phyloP scores from a whole-genome alignment of 345 rosid species.

The Fremontodendron californicum region DNA sequence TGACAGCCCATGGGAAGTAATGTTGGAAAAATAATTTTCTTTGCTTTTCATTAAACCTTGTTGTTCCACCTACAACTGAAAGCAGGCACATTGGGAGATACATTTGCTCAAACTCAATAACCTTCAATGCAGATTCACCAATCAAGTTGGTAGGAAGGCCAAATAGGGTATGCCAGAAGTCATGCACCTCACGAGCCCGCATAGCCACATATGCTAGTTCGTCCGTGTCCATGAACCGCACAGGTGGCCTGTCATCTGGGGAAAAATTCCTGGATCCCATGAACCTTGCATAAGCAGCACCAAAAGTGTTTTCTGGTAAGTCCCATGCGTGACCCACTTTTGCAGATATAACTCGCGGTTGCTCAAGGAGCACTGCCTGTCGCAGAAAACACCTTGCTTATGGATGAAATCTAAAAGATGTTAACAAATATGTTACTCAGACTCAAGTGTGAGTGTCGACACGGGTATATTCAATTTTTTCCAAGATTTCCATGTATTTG shows the following conservation, averaged over 20 bases:
- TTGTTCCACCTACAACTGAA: constrained; percentile 60
- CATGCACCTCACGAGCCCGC: constrained; percentile 73
- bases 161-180: constrained; percentile 80
- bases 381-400: not conserved
- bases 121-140: constrained; percentile 70
- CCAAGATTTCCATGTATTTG: too few species aligned
- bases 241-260: constrained; percentile 70
- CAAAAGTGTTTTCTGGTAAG: constrained; percentile 62
- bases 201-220: constrained; percentile 66
- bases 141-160: constrained; percentile 65
- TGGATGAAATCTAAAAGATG: not conserved
- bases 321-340: constrained; percentile 76
- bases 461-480: too few species aligned
- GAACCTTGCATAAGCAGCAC: constrained; percentile 80
- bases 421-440: too few species aligned
- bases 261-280: constrained; percentile 87
- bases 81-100: constrained; percentile 68
- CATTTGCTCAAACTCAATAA: constrained; percentile 77
- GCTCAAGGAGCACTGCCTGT: constrained; percentile 60
- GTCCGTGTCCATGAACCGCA: constrained; percentile 76
- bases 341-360: constrained; percentile 59
- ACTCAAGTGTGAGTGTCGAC: too few species aligned
- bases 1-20: constrained; percentile 68
- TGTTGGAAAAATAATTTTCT: constrained; percentile 54
- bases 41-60: constrained; percentile 61